Conservation (phyloP, 2,329 filamentous ascomycete species). For the Amauroascus niger region DNA sequence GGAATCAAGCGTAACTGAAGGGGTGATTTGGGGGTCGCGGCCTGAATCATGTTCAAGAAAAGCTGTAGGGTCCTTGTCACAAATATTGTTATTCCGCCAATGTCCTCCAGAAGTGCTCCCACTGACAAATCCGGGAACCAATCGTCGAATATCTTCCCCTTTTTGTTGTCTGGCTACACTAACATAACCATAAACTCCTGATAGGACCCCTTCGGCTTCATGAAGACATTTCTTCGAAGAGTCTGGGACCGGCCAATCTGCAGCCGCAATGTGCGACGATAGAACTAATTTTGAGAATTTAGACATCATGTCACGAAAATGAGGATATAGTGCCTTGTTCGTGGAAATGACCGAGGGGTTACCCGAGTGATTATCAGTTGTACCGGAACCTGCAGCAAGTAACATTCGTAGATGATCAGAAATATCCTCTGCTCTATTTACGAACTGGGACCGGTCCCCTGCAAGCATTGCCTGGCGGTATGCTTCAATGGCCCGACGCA, state of each 20-base stretch:
- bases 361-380: constrained; percentile 95
- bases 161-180: constrained; percentile 89
- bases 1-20: constrained; percentile 62
- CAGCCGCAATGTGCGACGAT: constrained; percentile 92
- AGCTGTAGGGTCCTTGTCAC: constrained; percentile 56
- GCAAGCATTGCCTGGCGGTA: constrained; percentile 84
- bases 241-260: constrained; percentile 89
- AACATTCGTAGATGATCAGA: constrained; percentile 90
- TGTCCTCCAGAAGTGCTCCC: constrained; percentile 74
- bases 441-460: constrained; percentile 78
- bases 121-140: constrained; percentile 86
- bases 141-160: constrained; percentile 83
- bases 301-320: constrained; percentile 99
- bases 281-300: constrained; percentile 98
- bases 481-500: constrained; percentile 79
- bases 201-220: constrained; percentile 91
- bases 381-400: constrained; percentile 90
- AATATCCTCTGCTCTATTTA: constrained; percentile 90
- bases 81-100: constrained; percentile 62
- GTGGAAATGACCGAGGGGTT: constrained; percentile 99
- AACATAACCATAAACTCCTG: constrained; percentile 91
- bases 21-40: constrained; percentile 61
- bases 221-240: constrained; percentile 90
- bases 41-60: constrained; percentile 75
- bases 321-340: constrained; percentile 92